Conservation (phyloP, 2,329 filamentous ascomycete species). For the Diaporthe nobilis region DNA sequence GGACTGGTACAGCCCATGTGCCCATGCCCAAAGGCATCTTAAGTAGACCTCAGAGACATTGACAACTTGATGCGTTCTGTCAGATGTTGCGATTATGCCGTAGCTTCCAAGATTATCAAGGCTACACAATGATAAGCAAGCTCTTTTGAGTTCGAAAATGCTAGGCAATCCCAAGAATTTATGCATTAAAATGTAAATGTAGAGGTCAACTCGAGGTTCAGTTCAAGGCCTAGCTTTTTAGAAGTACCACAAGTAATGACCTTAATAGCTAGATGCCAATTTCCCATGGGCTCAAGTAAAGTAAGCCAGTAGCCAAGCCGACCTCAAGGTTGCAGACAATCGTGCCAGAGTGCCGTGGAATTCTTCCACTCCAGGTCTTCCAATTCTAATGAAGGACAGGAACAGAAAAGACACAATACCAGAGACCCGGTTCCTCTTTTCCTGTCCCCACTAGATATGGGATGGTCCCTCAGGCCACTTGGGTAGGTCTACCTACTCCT, state of each 20-base stretch:
- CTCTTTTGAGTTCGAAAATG: too few relatives aligned
- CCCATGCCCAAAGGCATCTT: neutral
- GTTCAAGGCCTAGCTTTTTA: neutral
- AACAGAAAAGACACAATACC: neutral
- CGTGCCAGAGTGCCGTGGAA: neutral
- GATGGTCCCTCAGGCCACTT: neutral
- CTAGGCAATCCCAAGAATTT: neutral
- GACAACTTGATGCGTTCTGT: neutral
- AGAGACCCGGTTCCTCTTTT: neutral
- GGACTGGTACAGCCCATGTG: neutral
- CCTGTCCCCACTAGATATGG: neutral
- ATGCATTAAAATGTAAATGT: constrained; percentile 1
- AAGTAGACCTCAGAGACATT: neutral
- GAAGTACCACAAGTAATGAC: neutral
- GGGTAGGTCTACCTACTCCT: constrained; percentile 44
- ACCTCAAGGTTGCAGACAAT: neutral
- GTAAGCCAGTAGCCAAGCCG: neutral
- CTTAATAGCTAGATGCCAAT: neutral
- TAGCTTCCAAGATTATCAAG: neutral
- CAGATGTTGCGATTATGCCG: too few relatives aligned
- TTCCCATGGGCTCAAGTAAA: neutral
- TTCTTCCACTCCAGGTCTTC: neutral
- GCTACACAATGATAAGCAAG: neutral
- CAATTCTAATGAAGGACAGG: neutral
- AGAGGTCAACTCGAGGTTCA: neutral